phyloP scores from a whole-genome alignment of 1,139 yeast species.

The Groenewaldozyma auringiensis region DNA sequence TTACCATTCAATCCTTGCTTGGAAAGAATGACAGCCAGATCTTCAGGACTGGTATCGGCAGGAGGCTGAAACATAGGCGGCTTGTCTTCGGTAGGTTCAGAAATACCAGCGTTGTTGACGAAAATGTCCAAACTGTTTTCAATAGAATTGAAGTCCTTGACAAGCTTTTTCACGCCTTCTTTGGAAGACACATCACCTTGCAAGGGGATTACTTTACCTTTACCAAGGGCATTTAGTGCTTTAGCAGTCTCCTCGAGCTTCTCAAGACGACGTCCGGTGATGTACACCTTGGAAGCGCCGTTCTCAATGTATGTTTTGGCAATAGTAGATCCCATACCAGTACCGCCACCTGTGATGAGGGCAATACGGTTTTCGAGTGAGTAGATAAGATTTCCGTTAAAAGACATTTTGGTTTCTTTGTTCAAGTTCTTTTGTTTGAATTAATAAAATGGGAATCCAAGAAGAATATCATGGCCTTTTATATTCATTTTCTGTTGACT shows the following conservation, averaged over 20 bases:
- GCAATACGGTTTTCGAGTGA: conserved; percentile 12
- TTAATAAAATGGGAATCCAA: not conserved
- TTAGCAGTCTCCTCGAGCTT: conserved; percentile 12
- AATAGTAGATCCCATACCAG: conserved; percentile 12
- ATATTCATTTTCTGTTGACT: too few relatives aligned
- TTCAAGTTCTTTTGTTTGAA: too few relatives aligned
- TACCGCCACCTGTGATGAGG: conserved; percentile 14
- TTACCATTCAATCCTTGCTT: conserved; percentile 8
- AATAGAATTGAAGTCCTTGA: conserved; percentile 6
- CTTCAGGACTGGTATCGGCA: not conserved
- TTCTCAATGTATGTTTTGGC: conserved; percentile 11
- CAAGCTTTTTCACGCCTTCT: conserved; percentile 12
- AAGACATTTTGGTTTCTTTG: conserved; percentile 7
- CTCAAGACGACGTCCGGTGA: conserved; percentile 13
- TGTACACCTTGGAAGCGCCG: conserved; percentile 13
- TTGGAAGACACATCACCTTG: conserved; percentile 13
- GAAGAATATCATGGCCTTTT: not conserved
- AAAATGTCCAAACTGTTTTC: conserved; percentile 13
- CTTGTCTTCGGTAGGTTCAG: not conserved
- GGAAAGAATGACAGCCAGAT: conserved; percentile 4
- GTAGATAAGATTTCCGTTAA: conserved; percentile 10
- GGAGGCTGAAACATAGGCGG: too few relatives aligned
- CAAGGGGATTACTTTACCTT: conserved; percentile 14
- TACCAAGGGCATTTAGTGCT: conserved; percentile 10
- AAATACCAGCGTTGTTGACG: conserved; percentile 16